Conservation (phyloP, 306 rosid genomes). For the Ammopiptanthus mongolicus region DNA sequence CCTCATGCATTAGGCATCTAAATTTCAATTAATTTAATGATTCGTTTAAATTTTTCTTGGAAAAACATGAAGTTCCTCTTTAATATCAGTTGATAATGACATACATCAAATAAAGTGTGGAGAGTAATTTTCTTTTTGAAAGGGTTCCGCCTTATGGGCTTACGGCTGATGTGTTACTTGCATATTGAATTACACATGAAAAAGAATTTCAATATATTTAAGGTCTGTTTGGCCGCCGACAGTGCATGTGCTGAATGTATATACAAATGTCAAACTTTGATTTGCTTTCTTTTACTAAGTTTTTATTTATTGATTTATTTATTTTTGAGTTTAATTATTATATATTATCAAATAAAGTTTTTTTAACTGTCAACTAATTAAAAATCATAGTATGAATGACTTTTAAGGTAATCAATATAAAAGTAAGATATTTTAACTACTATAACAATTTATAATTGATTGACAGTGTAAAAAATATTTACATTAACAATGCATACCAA, state of each 20-base stretch:
- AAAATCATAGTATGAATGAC: too few relatives aligned
- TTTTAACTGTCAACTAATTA: too few relatives aligned
- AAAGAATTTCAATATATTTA: not conserved
- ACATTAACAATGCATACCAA: too few relatives aligned
- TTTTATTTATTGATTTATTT: too few relatives aligned
- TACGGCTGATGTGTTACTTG: slow-evolving; percentile 2
- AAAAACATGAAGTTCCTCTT: too few relatives aligned
- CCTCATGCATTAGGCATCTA: not conserved
- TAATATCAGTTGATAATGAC: not conserved
- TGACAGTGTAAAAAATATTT: too few relatives aligned
- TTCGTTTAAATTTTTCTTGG: not conserved
- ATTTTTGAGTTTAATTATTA: too few relatives aligned
- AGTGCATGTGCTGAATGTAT: slow-evolving; percentile 32
- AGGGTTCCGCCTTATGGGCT: not conserved
- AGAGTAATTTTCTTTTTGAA: not conserved
- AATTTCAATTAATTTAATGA: not conserved
- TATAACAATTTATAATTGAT: too few relatives aligned
- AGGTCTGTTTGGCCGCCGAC: slow-evolving; percentile 32
- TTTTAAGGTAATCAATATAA: too few relatives aligned
- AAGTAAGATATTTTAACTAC: too few relatives aligned
- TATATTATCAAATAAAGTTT: too few relatives aligned
- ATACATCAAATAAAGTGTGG: not conserved
- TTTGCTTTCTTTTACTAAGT: not conserved
- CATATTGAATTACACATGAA: not conserved
- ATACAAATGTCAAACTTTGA: not conserved